These are phyloP conservation scores for Epichloe scottii DNA, from an alignment of 2,329 filamentous ascomycete species.

Conservation along the genomic window DNA sequence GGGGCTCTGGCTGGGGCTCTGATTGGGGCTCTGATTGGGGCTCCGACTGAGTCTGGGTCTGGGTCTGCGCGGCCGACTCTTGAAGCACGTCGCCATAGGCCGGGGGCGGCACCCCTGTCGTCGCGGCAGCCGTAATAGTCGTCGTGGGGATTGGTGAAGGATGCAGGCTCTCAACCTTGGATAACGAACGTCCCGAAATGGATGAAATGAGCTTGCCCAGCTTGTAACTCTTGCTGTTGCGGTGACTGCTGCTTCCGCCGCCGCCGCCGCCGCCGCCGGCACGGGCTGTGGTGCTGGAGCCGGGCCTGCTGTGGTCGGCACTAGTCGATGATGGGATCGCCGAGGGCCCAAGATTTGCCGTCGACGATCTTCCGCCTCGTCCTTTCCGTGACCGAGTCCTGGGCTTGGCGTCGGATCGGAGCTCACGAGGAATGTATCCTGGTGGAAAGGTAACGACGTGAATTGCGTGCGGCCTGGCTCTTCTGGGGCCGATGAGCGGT, in stretches of 20 bases:
- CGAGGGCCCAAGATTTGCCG: background rate
- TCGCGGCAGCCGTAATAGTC: background rate
- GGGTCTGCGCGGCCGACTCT: slow-evolving; percentile 8
- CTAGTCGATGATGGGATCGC: background rate
- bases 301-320: background rate
- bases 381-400: background rate
- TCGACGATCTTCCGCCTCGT: slow-evolving; percentile 1
- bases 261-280: slow-evolving; percentile 30
- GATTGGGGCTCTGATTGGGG: background rate
- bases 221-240: slow-evolving; percentile 24
- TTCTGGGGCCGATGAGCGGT: slow-evolving; percentile 27
- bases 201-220: slow-evolving; percentile 9
- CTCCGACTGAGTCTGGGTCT: background rate
- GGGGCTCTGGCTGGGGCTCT: background rate
- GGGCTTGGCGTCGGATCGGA: slow-evolving; percentile 16
- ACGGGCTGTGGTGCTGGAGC: slow-evolving; percentile 23
- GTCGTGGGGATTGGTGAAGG: background rate
- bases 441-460: slow-evolving; percentile 30
- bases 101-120: slow-evolving; percentile 14
- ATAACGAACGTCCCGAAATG: slow-evolving; percentile 3
- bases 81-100: slow-evolving; percentile 19
- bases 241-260: slow-evolving; percentile 23
- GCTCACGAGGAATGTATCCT: slow-evolving; percentile 32
- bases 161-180: background rate
- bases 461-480: slow-evolving; percentile 28